Base-by-base conservation (phyloP, 345 rosid genomes). In the Acer yangbiense region DNA sequence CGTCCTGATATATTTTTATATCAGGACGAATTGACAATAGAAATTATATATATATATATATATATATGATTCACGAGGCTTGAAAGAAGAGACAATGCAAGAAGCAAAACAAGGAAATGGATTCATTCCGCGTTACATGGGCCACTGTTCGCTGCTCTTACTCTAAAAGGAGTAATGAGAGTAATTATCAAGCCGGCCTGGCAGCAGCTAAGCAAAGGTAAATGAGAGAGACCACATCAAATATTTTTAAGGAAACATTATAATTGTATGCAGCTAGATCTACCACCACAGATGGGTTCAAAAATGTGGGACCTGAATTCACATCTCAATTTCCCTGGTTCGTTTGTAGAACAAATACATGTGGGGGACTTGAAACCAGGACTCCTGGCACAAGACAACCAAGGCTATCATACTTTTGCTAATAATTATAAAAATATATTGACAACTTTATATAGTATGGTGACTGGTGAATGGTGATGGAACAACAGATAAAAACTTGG, bases 241-340 rank as follows among this genome's bases (percentile, higher is more conserved):
- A 63, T 20, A 70, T 44, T 13, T 0, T 10, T 2, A 68, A 68
- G 50, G 43, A 50, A 57, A 62, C 60, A 58, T 48, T 57, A 54
- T 13, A 52, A 14, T 52, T 14, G 57, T 35, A 21, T 68, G 73
- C 82, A 71, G 79, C 81, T 74, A 71, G 74, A 32, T 70, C 77
- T 13, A 44, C 16, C 63, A 57, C 48, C 63, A 57, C 39, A 16
- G 2, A 20, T 3, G 23, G 20, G 16, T 2, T 50, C 0, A 20
- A 32, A 67, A 71, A 17, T 48, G 65, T 54, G 67, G 72, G 32
- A 55, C 72, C 72, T 23, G 4, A 32, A 32, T 32, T 32, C 18
- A 7, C 2, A 54, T 32, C 64, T 50, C 9, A 48, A 64, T 64
- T 64, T n/a, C 55, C 17, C 75, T 70, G 17, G 39, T 71, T 50